Evolutionary conservation across 78 protist species (phyloP).

Genomic region (Cavenderia fasciculata): DNA sequence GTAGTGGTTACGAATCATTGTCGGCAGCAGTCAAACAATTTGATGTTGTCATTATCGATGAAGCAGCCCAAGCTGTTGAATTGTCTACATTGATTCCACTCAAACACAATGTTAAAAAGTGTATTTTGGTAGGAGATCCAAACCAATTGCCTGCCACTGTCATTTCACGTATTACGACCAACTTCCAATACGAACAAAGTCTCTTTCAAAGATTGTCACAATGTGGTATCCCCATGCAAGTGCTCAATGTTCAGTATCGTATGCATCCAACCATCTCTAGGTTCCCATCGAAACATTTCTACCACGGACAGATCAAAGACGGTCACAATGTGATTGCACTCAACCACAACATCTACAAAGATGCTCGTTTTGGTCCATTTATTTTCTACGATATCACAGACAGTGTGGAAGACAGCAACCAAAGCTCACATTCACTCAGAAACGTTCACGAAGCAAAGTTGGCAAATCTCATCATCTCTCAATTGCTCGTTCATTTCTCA

Average conservation of each 20-base stretch:
- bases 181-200: slow-evolving; percentile 52
- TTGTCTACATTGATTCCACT: slow-evolving; percentile 83
- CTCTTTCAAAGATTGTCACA: slow-evolving; percentile 63
- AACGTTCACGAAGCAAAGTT: slow-evolving; percentile 33
- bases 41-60: slow-evolving; percentile 88
- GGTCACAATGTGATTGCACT: slow-evolving; percentile 21
- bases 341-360: slow-evolving; percentile 3
- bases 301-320: slow-evolving; percentile 70
- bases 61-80: slow-evolving; percentile 92
- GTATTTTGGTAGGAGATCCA: slow-evolving; percentile 93
- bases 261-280: slow-evolving; percentile 89
- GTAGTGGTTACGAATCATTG: slow-evolving; percentile 54
- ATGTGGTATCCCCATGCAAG: background rate
- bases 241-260: slow-evolving; percentile 88
- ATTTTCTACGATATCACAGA: slow-evolving; percentile 44
- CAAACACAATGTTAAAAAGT: slow-evolving; percentile 31
- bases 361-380: slow-evolving; percentile 52
- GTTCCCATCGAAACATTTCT: slow-evolving; percentile 89
- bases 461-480: background rate
- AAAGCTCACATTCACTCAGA: background rate
- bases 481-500: background rate
- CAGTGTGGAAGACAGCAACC: background rate
- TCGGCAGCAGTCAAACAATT: slow-evolving; percentile 19
- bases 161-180: slow-evolving; percentile 14
- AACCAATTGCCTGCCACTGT: slow-evolving; percentile 90